Percentiles rank a stretch among this genome's conserved stretches.
phyloP scores from a whole-genome alignment of 2,329 filamentous ascomycete genomes.

The Stagonosporopsis rhizophila region DNA sequence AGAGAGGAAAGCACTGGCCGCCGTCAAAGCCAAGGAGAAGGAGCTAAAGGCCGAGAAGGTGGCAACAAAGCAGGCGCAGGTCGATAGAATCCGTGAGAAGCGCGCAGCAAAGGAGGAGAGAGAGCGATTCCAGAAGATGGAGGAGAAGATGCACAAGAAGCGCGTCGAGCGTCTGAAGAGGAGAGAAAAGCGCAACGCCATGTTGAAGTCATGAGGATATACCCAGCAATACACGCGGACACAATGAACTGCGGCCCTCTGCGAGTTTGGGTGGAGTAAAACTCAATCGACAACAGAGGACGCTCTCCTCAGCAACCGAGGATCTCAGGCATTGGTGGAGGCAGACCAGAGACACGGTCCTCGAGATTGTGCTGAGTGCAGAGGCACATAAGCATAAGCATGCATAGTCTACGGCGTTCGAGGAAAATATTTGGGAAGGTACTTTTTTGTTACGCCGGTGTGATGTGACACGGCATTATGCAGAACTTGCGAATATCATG shows the following conservation, averaged over 20 bases:
- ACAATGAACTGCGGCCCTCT: background rate
- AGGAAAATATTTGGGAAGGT: background rate
- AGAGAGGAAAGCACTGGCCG: slow-evolving; percentile 71
- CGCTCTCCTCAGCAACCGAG: background rate
- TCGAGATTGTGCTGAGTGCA: background rate
- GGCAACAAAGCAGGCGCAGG: slow-evolving; percentile 68
- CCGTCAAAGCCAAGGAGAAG: slow-evolving; percentile 91
- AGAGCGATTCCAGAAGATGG: slow-evolving; percentile 90
- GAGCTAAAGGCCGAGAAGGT: slow-evolving; percentile 95
- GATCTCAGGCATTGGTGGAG: background rate
- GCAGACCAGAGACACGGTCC: background rate
- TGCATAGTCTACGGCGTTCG: slow-evolving; percentile 16
- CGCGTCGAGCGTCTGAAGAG: slow-evolving; percentile 90
- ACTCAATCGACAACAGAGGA: background rate
- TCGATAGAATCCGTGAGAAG: slow-evolving; percentile 83
- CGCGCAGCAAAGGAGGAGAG: slow-evolving; percentile 90
- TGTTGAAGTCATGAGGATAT: slow-evolving; percentile 60
- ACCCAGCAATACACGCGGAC: background rate
- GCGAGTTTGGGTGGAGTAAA: background rate
- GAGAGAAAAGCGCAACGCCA: slow-evolving; percentile 94
- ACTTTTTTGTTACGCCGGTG: background rate
- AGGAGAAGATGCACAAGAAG: slow-evolving; percentile 97
- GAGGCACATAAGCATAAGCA: background rate
- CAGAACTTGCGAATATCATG: background rate
- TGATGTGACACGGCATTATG: background rate